Evolutionary conservation across 306 rosid species (phyloP), one percentile per base, ranked within the genome.

Genomic region (Myrica gale): DNA sequence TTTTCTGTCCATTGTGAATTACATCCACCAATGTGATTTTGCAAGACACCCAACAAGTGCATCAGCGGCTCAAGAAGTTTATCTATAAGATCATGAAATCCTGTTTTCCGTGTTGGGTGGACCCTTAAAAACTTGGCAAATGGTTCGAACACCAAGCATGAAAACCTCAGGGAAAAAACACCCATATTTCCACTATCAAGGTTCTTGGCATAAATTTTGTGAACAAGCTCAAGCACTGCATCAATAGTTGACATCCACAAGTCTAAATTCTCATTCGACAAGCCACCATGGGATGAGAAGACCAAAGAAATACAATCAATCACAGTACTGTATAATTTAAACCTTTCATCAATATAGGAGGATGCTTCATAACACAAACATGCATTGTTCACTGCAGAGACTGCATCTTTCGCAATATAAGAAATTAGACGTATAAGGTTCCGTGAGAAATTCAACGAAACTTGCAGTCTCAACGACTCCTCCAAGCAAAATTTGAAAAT

Each of bases 31-130:
- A 66, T 84, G 77, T 70, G 89, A 74, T 76, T 82, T 42, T 79
- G 82, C 81, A 95, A 74, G 77, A 90, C 81, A 75, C 91, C 79
- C 10, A 74, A 79, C 72, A 90, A 83, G 61, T 85, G 90, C 93
- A 95, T 73, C 70, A 90, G 79, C 54, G 89, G 95, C 82, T 95
- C 97, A 15, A 95, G 89, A 84, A 95, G 95, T 79, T 89, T 85
- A 76, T 90, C 84, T 63, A 92, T 80, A 72, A 92, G 92, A 79
- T 83, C 84, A 44, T 58, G 89, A 88, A 95, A 95, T 74, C 93
- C 88, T 16, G 80, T 80, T 82, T 95, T 87, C 82, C 84, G 85
- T 72, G 88, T 83, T 37, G 87, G 90, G 74, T 89, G 96, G 52
- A 77, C 83, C 78, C 84, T 81, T 67, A 92, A 81, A 84, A 93